Conservation (phyloP, 768 basidiomycete species). For the Kwoniella pini region DNA sequence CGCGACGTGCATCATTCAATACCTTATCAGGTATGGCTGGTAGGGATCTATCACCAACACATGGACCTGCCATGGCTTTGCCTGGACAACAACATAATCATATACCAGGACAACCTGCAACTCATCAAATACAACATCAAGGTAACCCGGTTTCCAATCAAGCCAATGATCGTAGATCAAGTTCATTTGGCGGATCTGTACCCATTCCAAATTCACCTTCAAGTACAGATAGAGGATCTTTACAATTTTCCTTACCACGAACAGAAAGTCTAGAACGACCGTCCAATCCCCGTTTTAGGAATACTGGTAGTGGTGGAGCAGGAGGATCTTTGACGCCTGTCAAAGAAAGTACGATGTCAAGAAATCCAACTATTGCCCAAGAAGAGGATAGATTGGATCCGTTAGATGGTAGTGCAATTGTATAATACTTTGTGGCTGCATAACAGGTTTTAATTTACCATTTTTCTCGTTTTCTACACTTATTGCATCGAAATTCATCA, state of each 20-base stretch:
- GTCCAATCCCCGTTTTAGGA: background rate
- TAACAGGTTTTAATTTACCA: too few relatives aligned
- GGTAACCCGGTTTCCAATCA: background rate
- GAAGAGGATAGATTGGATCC: background rate
- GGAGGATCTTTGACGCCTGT: conserved; percentile 20
- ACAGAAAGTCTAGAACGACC: conserved; percentile 9
- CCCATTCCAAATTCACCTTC: conserved; percentile 8
- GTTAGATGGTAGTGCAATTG: background rate
- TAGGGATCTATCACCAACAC: conserved; percentile 9
- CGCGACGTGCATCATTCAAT: conserved; percentile 14
- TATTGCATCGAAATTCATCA: too few relatives aligned
- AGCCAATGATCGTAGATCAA: conserved; percentile 5
- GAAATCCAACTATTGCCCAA: conserved; percentile 7
- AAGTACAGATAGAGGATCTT: conserved; percentile 4
- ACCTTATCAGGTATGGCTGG: conserved; percentile 1
- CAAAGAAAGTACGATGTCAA: conserved; percentile 19
- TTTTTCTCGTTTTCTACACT: too few relatives aligned
- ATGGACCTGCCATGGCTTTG: conserved; percentile 12
- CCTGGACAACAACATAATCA: conserved; percentile 14
- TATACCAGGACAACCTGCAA: background rate
- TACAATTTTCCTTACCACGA: conserved; percentile 11
- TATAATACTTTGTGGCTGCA: background rate
- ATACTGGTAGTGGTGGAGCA: background rate
- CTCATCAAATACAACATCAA: conserved; percentile 2
- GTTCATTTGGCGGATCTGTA: conserved; percentile 8